Evolutionary conservation across 2,329 filamentous ascomycete species (phyloP).

Genomic region (Stachybotrys chlorohalonatus): DNA sequence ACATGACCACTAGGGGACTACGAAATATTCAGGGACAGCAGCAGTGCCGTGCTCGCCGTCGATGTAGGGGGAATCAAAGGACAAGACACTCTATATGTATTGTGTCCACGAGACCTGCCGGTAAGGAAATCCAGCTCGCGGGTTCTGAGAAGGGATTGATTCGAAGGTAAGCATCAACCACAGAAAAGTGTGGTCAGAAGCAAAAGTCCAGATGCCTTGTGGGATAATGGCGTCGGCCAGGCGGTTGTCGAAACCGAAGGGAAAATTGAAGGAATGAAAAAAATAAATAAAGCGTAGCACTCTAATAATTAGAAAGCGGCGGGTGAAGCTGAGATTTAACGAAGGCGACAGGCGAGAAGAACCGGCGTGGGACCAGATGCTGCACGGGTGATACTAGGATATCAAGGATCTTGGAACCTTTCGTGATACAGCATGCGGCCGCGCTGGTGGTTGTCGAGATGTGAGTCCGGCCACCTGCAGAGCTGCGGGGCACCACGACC

Average conservation of each 20-base stretch:
- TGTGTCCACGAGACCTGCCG: not conserved
- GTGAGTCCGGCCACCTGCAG: conserved; percentile 37
- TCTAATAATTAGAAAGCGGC: not conserved
- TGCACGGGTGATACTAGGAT: conserved; percentile 40
- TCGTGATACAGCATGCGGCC: conserved; percentile 41
- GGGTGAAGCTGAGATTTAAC: not conserved
- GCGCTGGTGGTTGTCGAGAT: conserved; percentile 34
- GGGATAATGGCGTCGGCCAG: not conserved
- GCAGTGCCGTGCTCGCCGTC: not conserved
- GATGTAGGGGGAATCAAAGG: not conserved
- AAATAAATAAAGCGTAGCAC: not conserved
- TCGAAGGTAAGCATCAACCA: not conserved
- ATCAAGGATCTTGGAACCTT: conserved; percentile 33
- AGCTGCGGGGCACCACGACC: conserved; percentile 18
- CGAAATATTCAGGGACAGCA: not conserved
- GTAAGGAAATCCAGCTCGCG: not conserved
- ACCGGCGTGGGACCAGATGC: conserved; percentile 39
- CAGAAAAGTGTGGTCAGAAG: not conserved
- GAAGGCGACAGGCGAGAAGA: conserved; percentile 19
- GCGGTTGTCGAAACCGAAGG: not conserved
- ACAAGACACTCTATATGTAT: not conserved
- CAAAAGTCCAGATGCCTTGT: not conserved
- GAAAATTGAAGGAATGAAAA: not conserved
- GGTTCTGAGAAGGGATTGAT: not conserved
- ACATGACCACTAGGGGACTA: not conserved